Conservation (phyloP, 2,329 filamentous ascomycete species). For the Apiospora saccharicola region DNA sequence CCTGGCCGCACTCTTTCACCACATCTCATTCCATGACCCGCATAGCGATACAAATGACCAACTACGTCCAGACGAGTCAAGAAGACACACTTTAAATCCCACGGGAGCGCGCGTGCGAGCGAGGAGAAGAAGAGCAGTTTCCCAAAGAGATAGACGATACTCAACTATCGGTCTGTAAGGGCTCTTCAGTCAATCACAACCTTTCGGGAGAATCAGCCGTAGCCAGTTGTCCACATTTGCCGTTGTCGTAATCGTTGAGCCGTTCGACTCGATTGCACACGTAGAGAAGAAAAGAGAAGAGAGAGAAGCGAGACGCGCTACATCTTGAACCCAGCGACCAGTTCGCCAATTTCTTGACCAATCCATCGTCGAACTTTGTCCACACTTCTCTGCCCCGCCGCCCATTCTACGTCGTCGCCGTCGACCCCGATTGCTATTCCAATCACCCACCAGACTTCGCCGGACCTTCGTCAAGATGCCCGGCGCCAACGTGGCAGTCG, state of each 20-base stretch:
- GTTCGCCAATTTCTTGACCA: constrained; percentile 20
- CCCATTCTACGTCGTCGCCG: constrained; percentile 7
- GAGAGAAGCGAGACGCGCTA: constrained; percentile 19
- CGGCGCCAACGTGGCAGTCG: constrained; percentile 71
- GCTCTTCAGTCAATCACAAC: constrained; percentile 33
- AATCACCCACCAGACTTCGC: constrained; percentile 19
- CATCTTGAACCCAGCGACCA: constrained; percentile 14
- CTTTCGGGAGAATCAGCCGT: constrained; percentile 26
- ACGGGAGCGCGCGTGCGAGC: constrained; percentile 70
- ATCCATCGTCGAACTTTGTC: not conserved
- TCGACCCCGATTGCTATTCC: constrained; percentile 6
- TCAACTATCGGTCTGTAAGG: constrained; percentile 65
- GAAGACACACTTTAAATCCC: constrained; percentile 75
- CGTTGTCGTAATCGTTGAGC: constrained; percentile 25
- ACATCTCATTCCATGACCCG: constrained; percentile 62
- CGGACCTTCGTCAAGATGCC: constrained; percentile 54
- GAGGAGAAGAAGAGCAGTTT: constrained; percentile 52
- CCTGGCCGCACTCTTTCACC: constrained; percentile 37
- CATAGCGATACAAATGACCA: constrained; percentile 61
- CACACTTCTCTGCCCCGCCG: not conserved
- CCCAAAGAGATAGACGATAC: constrained; percentile 56
- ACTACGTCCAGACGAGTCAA: constrained; percentile 56
- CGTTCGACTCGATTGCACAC: constrained; percentile 22
- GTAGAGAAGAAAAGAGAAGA: constrained; percentile 24
- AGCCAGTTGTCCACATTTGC: constrained; percentile 32